These are phyloP conservation scores for Macadamia integrifolia DNA, from an alignment of 164 flowering plant species.

Conservation along the genomic window DNA sequence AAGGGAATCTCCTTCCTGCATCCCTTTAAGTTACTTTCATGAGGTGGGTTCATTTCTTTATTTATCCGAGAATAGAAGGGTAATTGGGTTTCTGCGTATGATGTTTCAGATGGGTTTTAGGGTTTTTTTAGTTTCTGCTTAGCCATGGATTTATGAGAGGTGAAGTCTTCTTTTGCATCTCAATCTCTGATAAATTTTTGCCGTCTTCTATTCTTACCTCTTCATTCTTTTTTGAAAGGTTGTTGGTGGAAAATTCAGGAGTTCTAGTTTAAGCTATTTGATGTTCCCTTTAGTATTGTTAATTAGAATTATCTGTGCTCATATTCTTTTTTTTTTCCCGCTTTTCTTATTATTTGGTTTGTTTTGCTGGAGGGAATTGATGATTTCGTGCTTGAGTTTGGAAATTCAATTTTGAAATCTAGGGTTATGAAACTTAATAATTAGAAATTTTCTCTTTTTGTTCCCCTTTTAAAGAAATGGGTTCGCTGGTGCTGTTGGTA, in stretches of 20 bases:
- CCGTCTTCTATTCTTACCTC: neutral
- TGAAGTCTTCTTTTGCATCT: slow-evolving; percentile 5
- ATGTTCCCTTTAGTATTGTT: too few relatives aligned
- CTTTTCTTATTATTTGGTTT: neutral
- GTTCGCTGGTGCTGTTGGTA: too few relatives aligned
- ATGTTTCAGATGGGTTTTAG: neutral
- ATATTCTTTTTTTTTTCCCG: too few relatives aligned
- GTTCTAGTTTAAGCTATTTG: neutral
- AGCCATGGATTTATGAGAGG: neutral
- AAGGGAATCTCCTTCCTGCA: too few relatives aligned
- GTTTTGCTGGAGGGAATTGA: neutral
- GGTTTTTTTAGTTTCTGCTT: neutral
- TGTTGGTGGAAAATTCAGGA: neutral
- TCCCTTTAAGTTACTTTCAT: neutral
- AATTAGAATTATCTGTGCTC: too few relatives aligned
- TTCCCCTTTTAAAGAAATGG: too few relatives aligned
- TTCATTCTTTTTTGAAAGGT: neutral
- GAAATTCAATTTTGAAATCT: neutral
- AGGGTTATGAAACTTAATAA: neutral
- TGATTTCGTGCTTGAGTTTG: slow-evolving; percentile 3
- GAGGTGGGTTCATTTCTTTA: too few relatives aligned
- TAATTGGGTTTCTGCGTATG: too few relatives aligned
- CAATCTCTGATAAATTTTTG: neutral
- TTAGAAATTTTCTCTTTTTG: too few relatives aligned
- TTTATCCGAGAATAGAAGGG: too few relatives aligned